Conservation (phyloP, 768 basidiomycete species). For the Boletus rubescentipes region DNA sequence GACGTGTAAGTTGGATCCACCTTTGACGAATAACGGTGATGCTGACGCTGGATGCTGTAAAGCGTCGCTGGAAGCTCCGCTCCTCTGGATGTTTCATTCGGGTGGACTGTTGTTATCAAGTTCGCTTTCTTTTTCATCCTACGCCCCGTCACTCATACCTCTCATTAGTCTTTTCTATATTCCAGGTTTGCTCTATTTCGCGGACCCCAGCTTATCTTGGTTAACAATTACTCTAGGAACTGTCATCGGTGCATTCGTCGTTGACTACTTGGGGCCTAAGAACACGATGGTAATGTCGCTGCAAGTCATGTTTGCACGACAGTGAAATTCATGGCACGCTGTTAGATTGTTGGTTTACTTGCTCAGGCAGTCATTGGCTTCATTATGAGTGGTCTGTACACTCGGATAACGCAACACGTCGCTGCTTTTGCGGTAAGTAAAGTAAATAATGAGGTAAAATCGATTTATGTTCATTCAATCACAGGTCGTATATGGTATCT, state of each 20-base stretch:
- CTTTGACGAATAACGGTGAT: not conserved
- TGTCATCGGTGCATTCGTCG: conserved; percentile 68
- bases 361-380: conserved; percentile 77
- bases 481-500: conserved; percentile 85
- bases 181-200: conserved; percentile 39
- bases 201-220: conserved; percentile 1
- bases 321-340: not conserved
- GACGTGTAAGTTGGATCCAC: conserved; percentile 45
- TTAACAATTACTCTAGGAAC: conserved; percentile 42
- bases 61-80: conserved; percentile 58
- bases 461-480: not conserved
- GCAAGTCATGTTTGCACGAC: not conserved
- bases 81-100: conserved; percentile 64
- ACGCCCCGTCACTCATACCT: not conserved
- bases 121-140: conserved; percentile 32
- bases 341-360: conserved; percentile 64
- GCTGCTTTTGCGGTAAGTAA: conserved; percentile 68
- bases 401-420: conserved; percentile 56
- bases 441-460: not conserved
- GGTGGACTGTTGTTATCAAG: conserved; percentile 88
- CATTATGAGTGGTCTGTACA: conserved; percentile 85
- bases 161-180: conserved; percentile 57
- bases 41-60: not conserved
- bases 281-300: conserved; percentile 56
- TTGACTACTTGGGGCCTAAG: conserved; percentile 77